A percentile compares a stretch with the other conserved stretches of the same genome.
phyloP scores from a whole-genome alignment of 2,329 filamentous ascomycete genomes.

The Chaetomiaceae sp. region DNA sequence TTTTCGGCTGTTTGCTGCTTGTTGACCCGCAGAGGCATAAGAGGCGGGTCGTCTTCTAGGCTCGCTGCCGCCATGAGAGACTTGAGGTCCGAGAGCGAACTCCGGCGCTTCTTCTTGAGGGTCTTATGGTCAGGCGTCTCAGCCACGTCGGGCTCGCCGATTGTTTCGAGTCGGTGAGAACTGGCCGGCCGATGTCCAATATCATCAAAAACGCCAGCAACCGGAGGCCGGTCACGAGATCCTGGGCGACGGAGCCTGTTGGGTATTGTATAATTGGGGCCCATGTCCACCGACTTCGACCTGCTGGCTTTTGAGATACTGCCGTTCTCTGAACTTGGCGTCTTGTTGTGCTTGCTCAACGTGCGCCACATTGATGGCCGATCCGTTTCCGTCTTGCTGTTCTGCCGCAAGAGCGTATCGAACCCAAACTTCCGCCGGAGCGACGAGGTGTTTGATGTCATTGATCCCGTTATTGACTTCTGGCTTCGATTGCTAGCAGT shows the following conservation, averaged over 20 bases:
- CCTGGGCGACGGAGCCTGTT: slow-evolving; percentile 48
- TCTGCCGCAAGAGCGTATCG: slow-evolving; percentile 69
- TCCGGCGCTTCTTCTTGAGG: slow-evolving; percentile 77
- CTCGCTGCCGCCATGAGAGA: slow-evolving; percentile 58
- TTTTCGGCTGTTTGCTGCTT: slow-evolving; percentile 53
- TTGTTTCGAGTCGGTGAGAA: slow-evolving; percentile 56
- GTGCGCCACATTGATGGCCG: slow-evolving; percentile 78
- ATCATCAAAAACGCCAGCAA: slow-evolving; percentile 61
- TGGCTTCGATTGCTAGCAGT: slow-evolving; percentile 54
- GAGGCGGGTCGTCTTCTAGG: slow-evolving; percentile 37
- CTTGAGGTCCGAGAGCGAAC: slow-evolving; percentile 82
- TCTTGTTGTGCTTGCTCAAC: slow-evolving; percentile 74
- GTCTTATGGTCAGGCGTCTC: slow-evolving; percentile 38
- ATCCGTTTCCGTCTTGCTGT: slow-evolving; percentile 68
- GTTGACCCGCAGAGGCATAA: slow-evolving; percentile 48
- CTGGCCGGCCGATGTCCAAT: slow-evolving; percentile 49
- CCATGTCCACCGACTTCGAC: slow-evolving; percentile 74
- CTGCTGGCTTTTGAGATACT: slow-evolving; percentile 65
- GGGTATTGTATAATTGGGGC: slow-evolving; percentile 43
- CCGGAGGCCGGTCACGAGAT: slow-evolving; percentile 57
- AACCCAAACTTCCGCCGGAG: slow-evolving; percentile 80
- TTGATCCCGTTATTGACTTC: slow-evolving; percentile 65
- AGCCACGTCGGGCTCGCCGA: slow-evolving; percentile 51
- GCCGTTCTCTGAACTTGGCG: slow-evolving; percentile 53
- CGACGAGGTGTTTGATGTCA: slow-evolving; percentile 83